Evolutionary conservation across 2,329 filamentous ascomycete genomes (phyloP).

Genomic region (Fusarium sp.): DNA sequence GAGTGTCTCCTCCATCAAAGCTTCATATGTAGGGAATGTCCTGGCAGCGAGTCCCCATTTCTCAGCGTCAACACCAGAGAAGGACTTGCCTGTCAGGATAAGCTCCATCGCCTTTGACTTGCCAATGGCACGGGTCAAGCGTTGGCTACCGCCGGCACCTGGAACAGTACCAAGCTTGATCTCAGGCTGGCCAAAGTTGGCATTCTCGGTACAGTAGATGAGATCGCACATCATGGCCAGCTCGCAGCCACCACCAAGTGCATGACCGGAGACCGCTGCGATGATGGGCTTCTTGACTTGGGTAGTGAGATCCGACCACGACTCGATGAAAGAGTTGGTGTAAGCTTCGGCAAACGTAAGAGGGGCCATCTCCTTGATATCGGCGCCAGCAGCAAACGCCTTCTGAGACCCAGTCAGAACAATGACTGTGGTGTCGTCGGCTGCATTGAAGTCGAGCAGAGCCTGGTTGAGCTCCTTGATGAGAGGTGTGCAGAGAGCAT

Average conservation of each 20-base stretch:
- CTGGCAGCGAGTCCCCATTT: constrained; percentile 92
- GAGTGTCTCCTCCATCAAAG: constrained; percentile 84
- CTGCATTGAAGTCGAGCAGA: constrained; percentile 77
- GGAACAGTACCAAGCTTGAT: constrained; percentile 95
- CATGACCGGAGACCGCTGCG: constrained; percentile 93
- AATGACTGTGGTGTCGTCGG: constrained; percentile 80
- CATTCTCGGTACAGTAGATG: constrained; percentile 87
- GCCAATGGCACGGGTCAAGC: constrained; percentile 85
- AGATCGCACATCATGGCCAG: constrained; percentile 98
- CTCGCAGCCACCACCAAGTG: constrained; percentile 95
- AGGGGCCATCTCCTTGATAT: constrained; percentile 99
- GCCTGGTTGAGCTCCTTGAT: constrained; percentile 91
- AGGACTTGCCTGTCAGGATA: constrained; percentile 87
- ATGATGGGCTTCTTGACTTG: constrained; percentile 94
- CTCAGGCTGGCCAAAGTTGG: constrained; percentile 97
- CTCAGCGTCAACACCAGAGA: constrained; percentile 86
- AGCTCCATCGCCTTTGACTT: constrained; percentile 93
- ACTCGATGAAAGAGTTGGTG: constrained; percentile 92
- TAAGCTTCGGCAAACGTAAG: constrained; percentile 92
- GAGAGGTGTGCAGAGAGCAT: constrained; percentile 91
- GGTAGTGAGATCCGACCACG: constrained; percentile 89
- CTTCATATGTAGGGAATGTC: constrained; percentile 84
- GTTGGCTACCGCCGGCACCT: constrained; percentile 91
- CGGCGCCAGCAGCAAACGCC: constrained; percentile 94
- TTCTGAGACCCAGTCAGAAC: constrained; percentile 90